These are phyloP conservation scores for Hymenoscyphus linearis DNA, from an alignment of 2,329 filamentous ascomycete genomes.

Conservation along the genomic window DNA sequence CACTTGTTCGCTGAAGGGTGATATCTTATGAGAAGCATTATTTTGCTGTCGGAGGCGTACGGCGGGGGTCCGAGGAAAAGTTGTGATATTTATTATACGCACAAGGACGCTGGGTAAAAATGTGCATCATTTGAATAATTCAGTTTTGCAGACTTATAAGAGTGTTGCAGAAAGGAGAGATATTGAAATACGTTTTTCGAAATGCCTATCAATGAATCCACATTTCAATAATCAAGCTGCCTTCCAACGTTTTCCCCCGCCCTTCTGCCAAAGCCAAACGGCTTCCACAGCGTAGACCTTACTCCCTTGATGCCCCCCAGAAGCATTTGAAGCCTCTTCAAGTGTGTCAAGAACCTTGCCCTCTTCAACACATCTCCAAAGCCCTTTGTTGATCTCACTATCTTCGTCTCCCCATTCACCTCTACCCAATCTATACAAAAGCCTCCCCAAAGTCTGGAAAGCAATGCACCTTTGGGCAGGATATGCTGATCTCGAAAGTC, in stretches of 20 bases:
- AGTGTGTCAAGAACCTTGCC: conserved; percentile 73
- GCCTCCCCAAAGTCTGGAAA: conserved; percentile 81
- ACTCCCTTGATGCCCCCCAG: conserved; percentile 69
- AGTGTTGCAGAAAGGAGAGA: neutral
- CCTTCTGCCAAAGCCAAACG: conserved; percentile 64
- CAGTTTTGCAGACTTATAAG: neutral
- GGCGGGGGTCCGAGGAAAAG: neutral
- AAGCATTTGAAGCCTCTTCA: conserved; percentile 64
- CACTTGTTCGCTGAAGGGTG: conserved; percentile 1
- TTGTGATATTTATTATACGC: neutral
- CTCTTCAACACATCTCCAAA: conserved; percentile 78
- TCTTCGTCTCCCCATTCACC: conserved; percentile 66
- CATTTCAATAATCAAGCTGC: conserved; percentile 21
- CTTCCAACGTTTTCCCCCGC: conserved; percentile 33
- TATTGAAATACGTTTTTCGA: neutral
- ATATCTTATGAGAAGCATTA: conserved; percentile 4
- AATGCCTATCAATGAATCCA: neutral
- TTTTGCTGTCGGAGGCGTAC: neutral
- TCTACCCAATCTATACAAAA: conserved; percentile 75
- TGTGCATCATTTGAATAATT: neutral
- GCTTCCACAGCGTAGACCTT: conserved; percentile 83
- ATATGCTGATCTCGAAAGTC: conserved; percentile 74
- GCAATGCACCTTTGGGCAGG: conserved; percentile 85
- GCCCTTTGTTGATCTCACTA: conserved; percentile 63
- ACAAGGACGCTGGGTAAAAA: neutral